A percentile compares a stretch with the other conserved stretches of the same genome.
These are phyloP conservation scores for Canna indica DNA, from an alignment of 176 grass and related monocot species.

Conservation along the genomic window DNA sequence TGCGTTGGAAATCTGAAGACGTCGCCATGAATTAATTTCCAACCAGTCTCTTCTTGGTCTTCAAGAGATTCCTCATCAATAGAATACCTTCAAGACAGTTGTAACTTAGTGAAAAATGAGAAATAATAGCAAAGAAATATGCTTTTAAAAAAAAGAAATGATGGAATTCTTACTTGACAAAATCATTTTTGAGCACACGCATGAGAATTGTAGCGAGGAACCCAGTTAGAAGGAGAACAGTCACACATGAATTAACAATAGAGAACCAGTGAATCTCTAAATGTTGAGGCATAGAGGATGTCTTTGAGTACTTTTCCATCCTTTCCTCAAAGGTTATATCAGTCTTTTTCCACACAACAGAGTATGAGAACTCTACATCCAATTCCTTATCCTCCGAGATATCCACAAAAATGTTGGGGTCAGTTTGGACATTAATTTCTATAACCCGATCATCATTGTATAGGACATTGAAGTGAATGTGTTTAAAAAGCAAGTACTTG, in stretches of 20 bases:
- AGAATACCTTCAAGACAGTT: neutral
- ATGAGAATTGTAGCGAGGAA: constrained; percentile 22
- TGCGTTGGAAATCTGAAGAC: constrained; percentile 15
- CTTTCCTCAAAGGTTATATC: constrained; percentile 10
- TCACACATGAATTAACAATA: constrained; percentile 17
- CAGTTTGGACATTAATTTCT: constrained; percentile 14
- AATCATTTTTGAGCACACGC: constrained; percentile 20
- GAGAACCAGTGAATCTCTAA: constrained; percentile 23
- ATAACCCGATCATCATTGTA: constrained; percentile 19
- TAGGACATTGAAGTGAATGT: constrained; percentile 2
- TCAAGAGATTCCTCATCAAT: constrained; percentile 14
- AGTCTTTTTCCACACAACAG: constrained; percentile 9
- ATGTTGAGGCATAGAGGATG: constrained; percentile 12
- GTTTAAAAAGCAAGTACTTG: constrained; percentile 12
- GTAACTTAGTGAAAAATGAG: neutral
- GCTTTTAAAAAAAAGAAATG: neutral
- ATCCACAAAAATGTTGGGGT: constrained; percentile 7
- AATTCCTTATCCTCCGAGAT: constrained; percentile 6
- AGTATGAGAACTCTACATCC: constrained; percentile 1
- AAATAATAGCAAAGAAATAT: neutral
- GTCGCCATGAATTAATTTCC: constrained; percentile 20
- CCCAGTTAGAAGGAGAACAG: constrained; percentile 20
- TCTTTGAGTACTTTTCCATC: constrained; percentile 20
- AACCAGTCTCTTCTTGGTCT: constrained; percentile 12
- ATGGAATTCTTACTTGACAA: constrained; percentile 11